Evolutionary conservation across 345 rosid species (phyloP), one percentile per base, ranked within the genome.

Genomic region (Citrus australasica): DNA sequence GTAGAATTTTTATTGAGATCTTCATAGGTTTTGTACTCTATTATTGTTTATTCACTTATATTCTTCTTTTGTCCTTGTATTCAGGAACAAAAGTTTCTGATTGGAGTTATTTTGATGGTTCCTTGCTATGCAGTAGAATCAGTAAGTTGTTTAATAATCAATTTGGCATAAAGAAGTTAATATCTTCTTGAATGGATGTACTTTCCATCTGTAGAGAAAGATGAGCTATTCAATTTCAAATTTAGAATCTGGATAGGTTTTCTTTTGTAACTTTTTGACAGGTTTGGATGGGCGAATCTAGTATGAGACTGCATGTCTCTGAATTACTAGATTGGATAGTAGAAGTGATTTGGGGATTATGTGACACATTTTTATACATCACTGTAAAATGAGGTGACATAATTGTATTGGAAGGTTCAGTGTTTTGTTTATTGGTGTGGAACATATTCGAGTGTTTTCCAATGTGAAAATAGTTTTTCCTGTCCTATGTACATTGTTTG

Each of bases 101-200:
- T 97, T 24, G 99, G 99, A 66, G 98, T 97, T 85, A 91, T 94
- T 83, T 86, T 97, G 69, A 94, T 97, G 99, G 99, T 97, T 84
- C 99, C 99, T 63, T 94, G 93, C 90, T 97, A 94, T 79, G 89
- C 94, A 0, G 69, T 97, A 30, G 99, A 94, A 83, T 97, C 99
- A 2, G 99, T 94, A 71, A 89, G 97, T 82, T 46, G 9, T 72
- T 70, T n/a, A 17, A 17, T 32, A 48, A 28, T 7, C 32, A 22
- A 30, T 28, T 6, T 32, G 6, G 48, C n/a, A 46, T 75, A 9
- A 28, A 21, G 69, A 69, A 78, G 69, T 21, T 1, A 42, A n/a
- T 48, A 78, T 30, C 37, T 58, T 35, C 25, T 55, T 53, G 21
- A 56, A 67, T 67, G 62, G 4, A 42, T 51, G 74, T 21, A 51